Percentiles rank a stretch among this genome's conserved stretches.
Evolutionary conservation across 1,284 basidiomycete genomes (phyloP).

Genomic region (Puccinia sorghi): DNA sequence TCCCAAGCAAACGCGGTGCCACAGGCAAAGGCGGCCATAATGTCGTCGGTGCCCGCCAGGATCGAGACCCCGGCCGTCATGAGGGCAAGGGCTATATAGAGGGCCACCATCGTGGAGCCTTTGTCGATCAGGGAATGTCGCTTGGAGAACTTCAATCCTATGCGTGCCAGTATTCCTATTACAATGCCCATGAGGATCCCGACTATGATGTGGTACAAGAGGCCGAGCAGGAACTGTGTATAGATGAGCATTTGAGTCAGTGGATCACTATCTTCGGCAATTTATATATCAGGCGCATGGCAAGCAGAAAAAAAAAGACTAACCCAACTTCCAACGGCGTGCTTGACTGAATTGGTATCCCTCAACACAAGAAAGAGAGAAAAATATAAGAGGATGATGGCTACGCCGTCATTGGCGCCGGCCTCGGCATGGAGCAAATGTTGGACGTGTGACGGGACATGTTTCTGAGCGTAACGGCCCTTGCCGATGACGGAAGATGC

Average conservation of each 20-base stretch:
- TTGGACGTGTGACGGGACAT: conserved; percentile 91
- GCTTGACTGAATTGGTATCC: conserved; percentile 68
- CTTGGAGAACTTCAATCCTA: conserved; percentile 94
- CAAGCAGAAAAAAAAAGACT: not conserved
- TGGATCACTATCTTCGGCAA: too few species aligned
- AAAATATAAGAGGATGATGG: conserved; percentile 94
- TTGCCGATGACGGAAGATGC: conserved; percentile 73
- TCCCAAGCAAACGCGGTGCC: conserved; percentile 98
- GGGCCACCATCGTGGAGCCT: conserved; percentile 81
- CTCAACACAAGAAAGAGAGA: conserved; percentile 82
- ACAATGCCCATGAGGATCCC: conserved; percentile 76
- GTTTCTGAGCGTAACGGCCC: conserved; percentile 96
- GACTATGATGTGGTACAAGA: conserved; percentile 75
- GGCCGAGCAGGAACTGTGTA: conserved; percentile 56
- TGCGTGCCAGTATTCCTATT: conserved; percentile 80
- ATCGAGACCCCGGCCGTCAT: conserved; percentile 82
- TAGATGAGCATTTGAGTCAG: too few species aligned
- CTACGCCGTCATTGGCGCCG: conserved; percentile 71
- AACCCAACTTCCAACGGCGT: conserved; percentile 61
- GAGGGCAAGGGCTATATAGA: conserved; percentile 74
- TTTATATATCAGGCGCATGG: too few species aligned
- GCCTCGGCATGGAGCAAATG: conserved; percentile 88
- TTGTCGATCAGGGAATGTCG: conserved; percentile 85
- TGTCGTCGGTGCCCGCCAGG: conserved; percentile 89
- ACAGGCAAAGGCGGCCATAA: conserved; percentile 89